Evolutionary conservation across 805 yeast species (phyloP), one percentile per base, ranked within the genome.

Genomic region (Cyberlindnera mycetangii): DNA sequence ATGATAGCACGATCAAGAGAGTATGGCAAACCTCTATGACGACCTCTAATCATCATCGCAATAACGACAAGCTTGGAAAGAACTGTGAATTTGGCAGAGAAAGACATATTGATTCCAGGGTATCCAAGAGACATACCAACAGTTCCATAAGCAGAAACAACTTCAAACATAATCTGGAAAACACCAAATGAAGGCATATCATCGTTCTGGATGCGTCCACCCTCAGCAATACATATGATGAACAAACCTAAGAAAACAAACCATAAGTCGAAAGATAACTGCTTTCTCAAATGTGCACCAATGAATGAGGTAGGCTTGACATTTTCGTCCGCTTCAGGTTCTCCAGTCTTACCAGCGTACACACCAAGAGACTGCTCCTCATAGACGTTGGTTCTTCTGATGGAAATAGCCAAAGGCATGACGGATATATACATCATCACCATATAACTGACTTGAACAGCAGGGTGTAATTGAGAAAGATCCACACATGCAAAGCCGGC

Each of bases 391-490:
- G 99, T 93, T 63, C 97, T 78, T 68, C 99, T 81, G 50, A 93
- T 89, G 31, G 97, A 88, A 52, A 93, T 93, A 25, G 99, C 99
- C 55, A 93, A 70, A 1, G 99, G 99, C 60, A 90, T 72, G 35
- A 92, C 97, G 14, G 98, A 92, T 21, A 93, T 89, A 67, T 93
- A 93, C 99, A 93, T 93, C 98, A 93, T 92, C 48, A 93, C 76
- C 81, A 89, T 76, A 62, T 93, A 93, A 55, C 93, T 81, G 22
- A 93, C 95, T 63, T 89, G 96, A 40, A 92, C 87, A 0, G 96
- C 93, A 0, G 97, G 93, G 58, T 89, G 93, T 36, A 93, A 70
- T 33, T 64, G 61, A 2, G 88, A 68, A 32, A 93, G 65, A 60
- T 84, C 80, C 20, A 90, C 78, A 32, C 85, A 84, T 0, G 85